Percentiles rank a stretch among this genome's conserved stretches.
Evolutionary conservation across 208 protist species (phyloP).

Genomic region (Naegleria fowleri): DNA sequence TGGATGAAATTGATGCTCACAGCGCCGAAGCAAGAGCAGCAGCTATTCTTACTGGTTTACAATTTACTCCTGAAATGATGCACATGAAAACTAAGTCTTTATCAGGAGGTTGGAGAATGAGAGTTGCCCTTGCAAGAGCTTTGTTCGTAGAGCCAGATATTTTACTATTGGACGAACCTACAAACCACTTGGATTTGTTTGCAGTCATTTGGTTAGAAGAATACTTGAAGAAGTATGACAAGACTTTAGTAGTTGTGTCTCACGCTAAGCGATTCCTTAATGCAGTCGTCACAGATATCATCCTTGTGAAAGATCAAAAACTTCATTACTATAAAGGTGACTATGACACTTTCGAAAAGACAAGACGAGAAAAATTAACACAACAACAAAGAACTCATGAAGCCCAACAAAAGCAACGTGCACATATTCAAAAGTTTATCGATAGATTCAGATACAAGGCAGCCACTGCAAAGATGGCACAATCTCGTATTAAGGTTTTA

Average conservation of each 20-base stretch:
- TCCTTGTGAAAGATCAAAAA: constrained; percentile 66
- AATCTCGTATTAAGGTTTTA: constrained; percentile 85
- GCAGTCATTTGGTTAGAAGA: constrained; percentile 95
- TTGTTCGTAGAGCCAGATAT: constrained; percentile 91
- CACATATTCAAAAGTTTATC: constrained; percentile 81
- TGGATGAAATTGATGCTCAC: constrained; percentile 89
- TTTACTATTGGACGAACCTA: constrained; percentile 92
- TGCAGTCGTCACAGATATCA: constrained; percentile 80
- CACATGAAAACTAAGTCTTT: constrained; percentile 65
- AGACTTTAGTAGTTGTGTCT: constrained; percentile 93
- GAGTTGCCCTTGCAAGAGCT: constrained; percentile 88
- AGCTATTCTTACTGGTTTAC: constrained; percentile 78
- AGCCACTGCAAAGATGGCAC: constrained; percentile 77
- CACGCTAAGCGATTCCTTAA: constrained; percentile 94
- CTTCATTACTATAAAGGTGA: constrained; percentile 64
- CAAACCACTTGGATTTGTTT: constrained; percentile 94
- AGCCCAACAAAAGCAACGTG: constrained; percentile 73
- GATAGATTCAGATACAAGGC: constrained; percentile 82
- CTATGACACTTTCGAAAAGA: constrained; percentile 84
- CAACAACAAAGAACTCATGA: constrained; percentile 76
- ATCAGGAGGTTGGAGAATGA: constrained; percentile 92
- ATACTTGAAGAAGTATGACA: constrained; percentile 84
- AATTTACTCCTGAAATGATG: constrained; percentile 89
- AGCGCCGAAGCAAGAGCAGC: constrained; percentile 70
- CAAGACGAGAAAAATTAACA: constrained; percentile 69